Evolutionary conservation across 2,329 filamentous ascomycete genomes (phyloP), one percentile per base, ranked within the genome.

Genomic region (Calonectria honghensis): DNA sequence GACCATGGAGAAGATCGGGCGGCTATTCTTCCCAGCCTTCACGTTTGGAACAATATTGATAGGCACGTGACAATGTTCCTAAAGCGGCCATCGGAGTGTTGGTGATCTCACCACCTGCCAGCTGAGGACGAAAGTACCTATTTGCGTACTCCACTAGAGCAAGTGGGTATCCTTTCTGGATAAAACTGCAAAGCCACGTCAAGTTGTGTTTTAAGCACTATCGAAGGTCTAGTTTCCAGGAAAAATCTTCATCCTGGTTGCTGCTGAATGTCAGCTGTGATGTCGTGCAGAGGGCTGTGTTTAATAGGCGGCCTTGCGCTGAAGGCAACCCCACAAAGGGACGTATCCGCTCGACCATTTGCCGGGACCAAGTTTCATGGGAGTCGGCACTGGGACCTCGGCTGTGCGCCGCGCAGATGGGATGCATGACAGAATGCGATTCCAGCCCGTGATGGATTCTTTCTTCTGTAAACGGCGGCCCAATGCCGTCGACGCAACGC

Each of bases 281-380:
- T 64, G 27, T 39, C 11, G 29, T 41, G 16, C n/a, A 54, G 24
- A 20, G 39, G 27, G 31, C 24, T 20, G 39, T 41, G 20, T 29
- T 31, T 41, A 45, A 61, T 61, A 61, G 50, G 52, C 32, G 37
- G n/a, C 67, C 59, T 48, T 29, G 24, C 67, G 72, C 67, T 63
- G 72, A 52, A 54, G 48, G 67, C 41, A 70, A 69, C 59, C 59
- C 72, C 72, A 73, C 72, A 48, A 66, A 37, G 24, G 57, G 27
- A 41, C 57, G 37, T 63, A 70, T 73, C 72, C 72, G 72, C 57
- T 73, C 61, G 72, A 63, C 72, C 72, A 59, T 73, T 73, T 65
- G 51, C 67, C 69, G 72, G 67, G 39, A 67, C 50, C 61, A 57
- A 61, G 69, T 45, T 70, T 50, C 67, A 70, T 37, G 35, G 54